phyloP scores from a whole-genome alignment of 148 eudicot genomes.

The Cornus suecica region DNA sequence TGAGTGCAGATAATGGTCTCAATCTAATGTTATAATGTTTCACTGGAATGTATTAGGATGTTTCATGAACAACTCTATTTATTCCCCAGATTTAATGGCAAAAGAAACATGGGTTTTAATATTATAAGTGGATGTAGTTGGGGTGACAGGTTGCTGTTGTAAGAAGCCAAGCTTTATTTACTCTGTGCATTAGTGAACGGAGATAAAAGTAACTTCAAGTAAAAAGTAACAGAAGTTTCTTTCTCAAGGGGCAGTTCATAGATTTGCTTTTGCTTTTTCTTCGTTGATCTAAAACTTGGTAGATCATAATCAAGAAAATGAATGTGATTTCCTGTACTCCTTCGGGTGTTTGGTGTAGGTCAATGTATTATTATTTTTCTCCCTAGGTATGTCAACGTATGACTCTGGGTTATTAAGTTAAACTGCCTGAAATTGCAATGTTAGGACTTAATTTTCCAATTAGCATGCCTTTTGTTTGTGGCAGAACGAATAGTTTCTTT shows the following conservation, averaged over 20 bases:
- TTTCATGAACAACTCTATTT: background rate
- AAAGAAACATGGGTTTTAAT: background rate
- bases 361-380: too few species aligned
- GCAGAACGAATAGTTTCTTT: background rate
- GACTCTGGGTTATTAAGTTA: background rate
- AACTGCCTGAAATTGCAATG: background rate
- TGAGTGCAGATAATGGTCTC: constrained; percentile 22
- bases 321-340: too few species aligned
- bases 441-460: background rate
- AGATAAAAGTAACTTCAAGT: too few species aligned
- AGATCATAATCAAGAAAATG: too few species aligned
- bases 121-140: background rate
- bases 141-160: background rate
- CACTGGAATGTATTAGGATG: too few species aligned
- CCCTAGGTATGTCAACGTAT: too few species aligned
- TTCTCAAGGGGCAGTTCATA: too few species aligned
- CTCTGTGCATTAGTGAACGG: background rate
- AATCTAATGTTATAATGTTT: background rate
- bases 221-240: too few species aligned
- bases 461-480: background rate
- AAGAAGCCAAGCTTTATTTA: background rate
- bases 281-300: too few species aligned
- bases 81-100: background rate
- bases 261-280: too few species aligned
- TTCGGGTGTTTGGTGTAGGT: too few species aligned